Base-by-base conservation (phyloP, 1,284 basidiomycete genomes). In the Fistulina hepatica region DNA sequence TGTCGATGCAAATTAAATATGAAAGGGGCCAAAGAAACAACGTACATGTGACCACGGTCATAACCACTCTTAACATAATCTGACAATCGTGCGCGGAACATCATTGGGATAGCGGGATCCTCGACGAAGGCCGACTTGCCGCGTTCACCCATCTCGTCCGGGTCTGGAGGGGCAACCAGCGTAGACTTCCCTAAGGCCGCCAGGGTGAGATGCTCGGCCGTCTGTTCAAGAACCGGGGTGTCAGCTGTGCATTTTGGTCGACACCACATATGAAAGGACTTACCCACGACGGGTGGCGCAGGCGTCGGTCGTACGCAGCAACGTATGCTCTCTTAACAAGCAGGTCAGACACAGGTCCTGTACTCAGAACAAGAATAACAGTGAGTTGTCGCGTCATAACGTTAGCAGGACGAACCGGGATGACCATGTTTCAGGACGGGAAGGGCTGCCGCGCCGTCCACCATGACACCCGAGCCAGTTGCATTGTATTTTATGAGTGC, bases 41-140 rank as follows among this genome's bases (percentile, higher is more conserved):
- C 77, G 34, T 44, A 82, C 93, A 98, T 97, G 59, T 98, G 94
- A 31, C 94, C 95, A 12, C 94, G 77, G 56, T 97, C 94, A 58
- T 97, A 98, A 10, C 94, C 94, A 50, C 86, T 92, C 42, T 73
- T 70, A 60, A 97, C 94, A 57, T 97, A 94, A 55, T 97, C 91
- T 49, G 79, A 68, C 46, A 97, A 64, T 43, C 75, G 82, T 0
- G 94, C 83, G 21, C 93, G 73, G 68, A 97, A 99, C 38, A 66
- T 51, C 34, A 63, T 63, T 0, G 94, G 93, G 12, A 97, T 62
- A 2, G 71, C 70, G 32, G 67, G 65, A 57, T 99, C 94, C 56
- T 98, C 94, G 35, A 66, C 62, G 61, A 99, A 99, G 1, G 65
- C 66, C n/a, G 84, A 90, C 52, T 83, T 82, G 3, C 69, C 62